Evolutionary conservation across 2,329 filamentous ascomycete genomes (phyloP).

Genomic region (Beauveria bassiana): DNA sequence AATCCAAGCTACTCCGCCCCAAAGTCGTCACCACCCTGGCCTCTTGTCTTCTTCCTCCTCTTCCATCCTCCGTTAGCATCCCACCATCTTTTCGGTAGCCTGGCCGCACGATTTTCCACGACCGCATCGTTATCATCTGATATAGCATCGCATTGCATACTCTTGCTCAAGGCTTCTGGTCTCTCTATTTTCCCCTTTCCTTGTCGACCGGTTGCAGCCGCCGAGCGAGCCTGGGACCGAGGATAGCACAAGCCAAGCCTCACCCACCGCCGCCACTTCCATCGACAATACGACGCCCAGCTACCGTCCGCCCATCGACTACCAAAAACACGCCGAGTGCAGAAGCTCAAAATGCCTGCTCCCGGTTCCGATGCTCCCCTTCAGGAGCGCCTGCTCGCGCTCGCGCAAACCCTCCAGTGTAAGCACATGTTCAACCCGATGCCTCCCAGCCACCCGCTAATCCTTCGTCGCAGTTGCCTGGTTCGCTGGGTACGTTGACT

Average conservation of each 20-base stretch:
- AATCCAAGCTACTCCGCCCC: not conserved
- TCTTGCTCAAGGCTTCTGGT: not conserved
- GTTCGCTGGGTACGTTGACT: conserved; percentile 66
- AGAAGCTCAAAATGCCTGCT: conserved; percentile 1
- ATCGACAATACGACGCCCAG: not conserved
- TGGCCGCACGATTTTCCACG: not conserved
- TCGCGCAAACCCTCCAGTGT: conserved; percentile 92
- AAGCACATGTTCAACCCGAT: conserved; percentile 33
- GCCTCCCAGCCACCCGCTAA: conserved; percentile 25
- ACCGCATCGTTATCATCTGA: not conserved
- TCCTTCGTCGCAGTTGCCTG: conserved; percentile 53
- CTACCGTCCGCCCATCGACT: not conserved
- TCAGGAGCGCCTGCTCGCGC: conserved; percentile 62
- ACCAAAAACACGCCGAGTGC: not conserved
- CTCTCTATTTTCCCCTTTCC: not conserved
- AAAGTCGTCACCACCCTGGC: conserved; percentile 8
- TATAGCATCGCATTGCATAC: not conserved
- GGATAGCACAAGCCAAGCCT: not conserved
- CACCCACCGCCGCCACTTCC: not conserved
- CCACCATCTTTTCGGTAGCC: not conserved
- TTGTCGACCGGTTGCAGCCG: not conserved
- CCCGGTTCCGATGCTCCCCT: conserved; percentile 53
- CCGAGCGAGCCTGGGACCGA: not conserved
- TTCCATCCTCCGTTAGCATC: not conserved
- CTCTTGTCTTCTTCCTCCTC: not conserved